Conservation (phyloP, 108 stramenopile species). For the Poteriospumella lacustris region DNA sequence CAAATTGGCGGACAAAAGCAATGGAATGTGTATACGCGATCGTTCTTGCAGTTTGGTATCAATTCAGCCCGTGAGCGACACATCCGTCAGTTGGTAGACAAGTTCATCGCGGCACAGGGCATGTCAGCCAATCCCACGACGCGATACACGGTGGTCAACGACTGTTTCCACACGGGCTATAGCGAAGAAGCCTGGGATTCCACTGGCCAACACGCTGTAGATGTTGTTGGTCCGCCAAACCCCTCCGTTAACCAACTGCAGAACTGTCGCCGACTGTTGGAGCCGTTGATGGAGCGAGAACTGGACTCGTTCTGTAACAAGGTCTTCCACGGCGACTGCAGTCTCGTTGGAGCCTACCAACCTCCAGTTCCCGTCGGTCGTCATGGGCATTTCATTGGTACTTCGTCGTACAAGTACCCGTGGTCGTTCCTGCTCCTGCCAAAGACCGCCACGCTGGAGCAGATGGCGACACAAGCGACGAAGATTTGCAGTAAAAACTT, state of each 20-base stretch:
- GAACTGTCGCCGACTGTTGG: background rate
- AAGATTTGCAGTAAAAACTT: background rate
- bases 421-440: conserved; percentile 16
- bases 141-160: background rate
- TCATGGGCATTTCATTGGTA: conserved; percentile 10
- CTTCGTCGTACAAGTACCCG: conserved; percentile 18
- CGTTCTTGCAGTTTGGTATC: conserved; percentile 76
- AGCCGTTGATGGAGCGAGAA: conserved; percentile 34
- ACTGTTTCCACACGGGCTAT: conserved; percentile 8
- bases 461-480: background rate
- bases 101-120: background rate
- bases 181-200: background rate
- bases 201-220: background rate
- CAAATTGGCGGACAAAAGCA: conserved; percentile 70
- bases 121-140: background rate
- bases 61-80: conserved; percentile 49
- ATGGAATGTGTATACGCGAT: conserved; percentile 83
- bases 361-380: conserved; percentile 58
- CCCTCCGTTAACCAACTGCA: conserved; percentile 1
- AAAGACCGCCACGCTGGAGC: conserved; percentile 13
- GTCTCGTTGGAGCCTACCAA: conserved; percentile 84
- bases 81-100: conserved; percentile 29
- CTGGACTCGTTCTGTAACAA: conserved; percentile 73
- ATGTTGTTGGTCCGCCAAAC: background rate
- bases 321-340: conserved; percentile 73